Evolutionary conservation across 352 stramenopile species (phyloP).

Genomic region (Pythium utonaiense): DNA sequence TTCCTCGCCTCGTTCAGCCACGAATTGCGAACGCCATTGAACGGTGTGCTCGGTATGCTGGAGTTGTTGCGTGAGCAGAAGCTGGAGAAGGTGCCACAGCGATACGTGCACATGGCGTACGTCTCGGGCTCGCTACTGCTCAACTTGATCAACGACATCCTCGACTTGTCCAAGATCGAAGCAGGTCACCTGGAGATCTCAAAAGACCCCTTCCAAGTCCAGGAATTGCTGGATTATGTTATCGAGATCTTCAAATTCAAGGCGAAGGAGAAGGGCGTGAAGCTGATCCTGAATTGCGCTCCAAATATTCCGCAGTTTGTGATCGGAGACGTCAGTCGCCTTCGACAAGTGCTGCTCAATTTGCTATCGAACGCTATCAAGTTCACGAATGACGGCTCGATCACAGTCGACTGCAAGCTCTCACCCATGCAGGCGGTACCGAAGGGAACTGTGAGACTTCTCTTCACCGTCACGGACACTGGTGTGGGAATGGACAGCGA

Average conservation of each 20-base stretch:
- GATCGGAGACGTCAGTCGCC: constrained; percentile 73
- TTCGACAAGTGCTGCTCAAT: constrained; percentile 81
- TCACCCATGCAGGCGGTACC: constrained; percentile 63
- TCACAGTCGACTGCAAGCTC: constrained; percentile 73
- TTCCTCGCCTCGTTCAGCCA: constrained; percentile 86
- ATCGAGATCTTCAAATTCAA: constrained; percentile 91
- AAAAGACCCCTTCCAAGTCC: constrained; percentile 75
- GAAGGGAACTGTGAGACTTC: constrained; percentile 59
- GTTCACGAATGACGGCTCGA: constrained; percentile 81
- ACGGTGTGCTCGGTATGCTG: constrained; percentile 81
- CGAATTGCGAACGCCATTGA: constrained; percentile 76
- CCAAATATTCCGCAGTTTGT: constrained; percentile 68
- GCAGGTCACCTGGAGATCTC: constrained; percentile 89
- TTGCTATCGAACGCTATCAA: constrained; percentile 87
- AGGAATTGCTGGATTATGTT: constrained; percentile 81
- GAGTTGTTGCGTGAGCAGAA: constrained; percentile 79
- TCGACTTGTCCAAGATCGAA: constrained; percentile 93
- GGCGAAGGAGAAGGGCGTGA: constrained; percentile 79
- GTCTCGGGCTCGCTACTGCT: constrained; percentile 84
- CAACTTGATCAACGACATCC: constrained; percentile 90
- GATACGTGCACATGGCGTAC: constrained; percentile 86
- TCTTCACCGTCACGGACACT: constrained; percentile 86
- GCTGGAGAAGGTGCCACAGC: constrained; percentile 53
- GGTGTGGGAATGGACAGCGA: constrained; percentile 78
- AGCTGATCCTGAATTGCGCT: constrained; percentile 78